Evolutionary conservation across 2,329 filamentous ascomycete genomes (phyloP).

Genomic region (Lasiodiplodia gonubiensis): DNA sequence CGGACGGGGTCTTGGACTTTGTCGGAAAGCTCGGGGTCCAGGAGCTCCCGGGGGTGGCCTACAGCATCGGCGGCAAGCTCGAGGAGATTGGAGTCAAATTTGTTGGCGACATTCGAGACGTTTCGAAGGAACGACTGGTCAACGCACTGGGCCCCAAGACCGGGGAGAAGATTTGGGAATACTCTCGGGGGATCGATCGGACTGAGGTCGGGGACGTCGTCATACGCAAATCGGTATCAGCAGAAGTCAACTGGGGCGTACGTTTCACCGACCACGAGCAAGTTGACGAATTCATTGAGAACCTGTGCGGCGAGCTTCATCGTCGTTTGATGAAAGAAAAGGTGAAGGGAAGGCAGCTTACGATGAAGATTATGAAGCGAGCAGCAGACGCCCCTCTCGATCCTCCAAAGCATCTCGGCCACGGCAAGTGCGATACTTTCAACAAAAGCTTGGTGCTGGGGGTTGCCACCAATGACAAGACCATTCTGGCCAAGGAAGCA

Average conservation of each 20-base stretch:
- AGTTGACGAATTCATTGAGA: constrained; percentile 88
- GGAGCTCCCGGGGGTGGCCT: constrained; percentile 88
- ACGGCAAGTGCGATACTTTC: constrained; percentile 92
- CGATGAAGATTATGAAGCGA: constrained; percentile 92
- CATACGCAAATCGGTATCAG: constrained; percentile 90
- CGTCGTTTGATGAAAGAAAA: constrained; percentile 79
- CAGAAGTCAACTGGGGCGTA: constrained; percentile 98
- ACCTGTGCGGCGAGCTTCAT: constrained; percentile 83
- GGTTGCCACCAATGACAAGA: constrained; percentile 77
- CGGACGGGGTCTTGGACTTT: constrained; percentile 77
- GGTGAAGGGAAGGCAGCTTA: constrained; percentile 86
- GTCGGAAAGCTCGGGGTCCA: constrained; percentile 79
- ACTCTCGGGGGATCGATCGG: constrained; percentile 84
- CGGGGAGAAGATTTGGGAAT: constrained; percentile 87
- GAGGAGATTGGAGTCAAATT: constrained; percentile 83
- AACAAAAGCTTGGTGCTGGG: constrained; percentile 87
- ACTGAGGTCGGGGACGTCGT: constrained; percentile 85
- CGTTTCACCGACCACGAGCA: constrained; percentile 91
- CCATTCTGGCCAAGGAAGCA: constrained; percentile 78
- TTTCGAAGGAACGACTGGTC: constrained; percentile 76
- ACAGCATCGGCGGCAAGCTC: constrained; percentile 84
- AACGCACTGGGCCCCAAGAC: constrained; percentile 86
- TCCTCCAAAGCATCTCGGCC: constrained; percentile 89
- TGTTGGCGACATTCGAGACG: constrained; percentile 80
- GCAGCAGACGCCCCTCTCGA: constrained; percentile 86